Evolutionary conservation across 2,329 filamentous ascomycete genomes (phyloP).

Genomic region (Colletotrichum musicola): DNA sequence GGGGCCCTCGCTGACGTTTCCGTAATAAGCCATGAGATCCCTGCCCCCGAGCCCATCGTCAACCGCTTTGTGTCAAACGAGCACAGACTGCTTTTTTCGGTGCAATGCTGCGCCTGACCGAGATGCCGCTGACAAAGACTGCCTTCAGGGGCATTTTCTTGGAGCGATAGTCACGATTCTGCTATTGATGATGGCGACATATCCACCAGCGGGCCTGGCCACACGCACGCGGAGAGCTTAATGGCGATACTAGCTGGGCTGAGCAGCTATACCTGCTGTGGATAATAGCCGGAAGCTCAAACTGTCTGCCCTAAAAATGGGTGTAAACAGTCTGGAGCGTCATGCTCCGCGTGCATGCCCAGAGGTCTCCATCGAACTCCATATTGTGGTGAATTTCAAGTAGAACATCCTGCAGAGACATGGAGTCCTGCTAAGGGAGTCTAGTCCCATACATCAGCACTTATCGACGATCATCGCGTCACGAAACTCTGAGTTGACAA

Average conservation of each 20-base stretch:
- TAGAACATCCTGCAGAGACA: not conserved
- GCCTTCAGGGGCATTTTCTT: slow-evolving; percentile 5
- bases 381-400: slow-evolving; percentile 2
- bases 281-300: slow-evolving; percentile 13
- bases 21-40: slow-evolving; percentile 5
- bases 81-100: slow-evolving; percentile 14
- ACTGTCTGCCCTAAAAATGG: slow-evolving; percentile 7
- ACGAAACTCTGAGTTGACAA: not conserved
- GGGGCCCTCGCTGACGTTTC: slow-evolving; percentile 23
- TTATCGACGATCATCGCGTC: not conserved
- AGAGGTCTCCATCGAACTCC: not conserved
- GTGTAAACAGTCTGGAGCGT: not conserved
- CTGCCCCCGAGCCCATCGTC: not conserved
- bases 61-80: slow-evolving; percentile 27
- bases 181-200: not conserved
- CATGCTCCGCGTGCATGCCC: not conserved
- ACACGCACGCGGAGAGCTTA: not conserved
- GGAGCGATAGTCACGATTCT: not conserved
- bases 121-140: slow-evolving; percentile 18
- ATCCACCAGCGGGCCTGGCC: not conserved
- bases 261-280: not conserved
- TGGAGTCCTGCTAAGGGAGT: not conserved
- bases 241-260: not conserved
- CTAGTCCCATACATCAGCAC: not conserved
- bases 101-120: not conserved